Conservation (phyloP, 352 stramenopile species). For the Phytophthora rubi region DNA sequence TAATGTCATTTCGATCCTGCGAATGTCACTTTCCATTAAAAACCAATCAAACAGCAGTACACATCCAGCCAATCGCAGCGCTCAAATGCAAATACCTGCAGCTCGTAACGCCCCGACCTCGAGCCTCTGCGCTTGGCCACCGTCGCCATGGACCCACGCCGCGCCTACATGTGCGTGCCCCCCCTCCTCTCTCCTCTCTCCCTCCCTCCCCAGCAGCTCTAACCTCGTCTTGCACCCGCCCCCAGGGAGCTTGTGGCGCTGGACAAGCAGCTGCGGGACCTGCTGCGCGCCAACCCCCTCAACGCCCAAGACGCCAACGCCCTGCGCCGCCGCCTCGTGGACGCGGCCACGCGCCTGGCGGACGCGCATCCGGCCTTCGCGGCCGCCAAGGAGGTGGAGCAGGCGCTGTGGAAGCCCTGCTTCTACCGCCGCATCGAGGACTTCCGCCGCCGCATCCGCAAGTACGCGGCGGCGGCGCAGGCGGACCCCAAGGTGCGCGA, state of each 20-base stretch:
- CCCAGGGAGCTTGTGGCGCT: slow-evolving; percentile 72
- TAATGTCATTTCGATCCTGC: no score
- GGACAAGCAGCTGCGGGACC: slow-evolving; percentile 77
- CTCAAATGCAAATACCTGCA: no score
- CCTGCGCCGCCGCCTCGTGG: slow-evolving; percentile 60
- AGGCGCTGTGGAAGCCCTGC: slow-evolving; percentile 90
- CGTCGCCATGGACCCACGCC: slow-evolving; percentile 38
- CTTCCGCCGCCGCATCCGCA: slow-evolving; percentile 87
- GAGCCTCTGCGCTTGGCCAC: neutral
- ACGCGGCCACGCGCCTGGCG: slow-evolving; percentile 53
- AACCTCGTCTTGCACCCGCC: neutral
- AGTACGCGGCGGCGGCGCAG: slow-evolving; percentile 77
- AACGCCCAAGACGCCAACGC: slow-evolving; percentile 68
- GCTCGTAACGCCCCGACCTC: neutral
- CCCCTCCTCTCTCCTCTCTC: neutral
- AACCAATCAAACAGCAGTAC: no score
- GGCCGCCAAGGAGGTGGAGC: slow-evolving; percentile 74
- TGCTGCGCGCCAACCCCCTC: slow-evolving; percentile 68
- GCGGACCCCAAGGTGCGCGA: slow-evolving; percentile 73
- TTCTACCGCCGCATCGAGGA: slow-evolving; percentile 93
- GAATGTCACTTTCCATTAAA: no score
- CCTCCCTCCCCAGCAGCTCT: neutral
- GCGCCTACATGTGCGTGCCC: slow-evolving; percentile 34
- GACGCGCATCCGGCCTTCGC: slow-evolving; percentile 61
- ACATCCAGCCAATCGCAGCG: no score